Base-by-base conservation (phyloP, 2,329 filamentous ascomycete genomes). In the Exophiala phaeomuriformis region DNA sequence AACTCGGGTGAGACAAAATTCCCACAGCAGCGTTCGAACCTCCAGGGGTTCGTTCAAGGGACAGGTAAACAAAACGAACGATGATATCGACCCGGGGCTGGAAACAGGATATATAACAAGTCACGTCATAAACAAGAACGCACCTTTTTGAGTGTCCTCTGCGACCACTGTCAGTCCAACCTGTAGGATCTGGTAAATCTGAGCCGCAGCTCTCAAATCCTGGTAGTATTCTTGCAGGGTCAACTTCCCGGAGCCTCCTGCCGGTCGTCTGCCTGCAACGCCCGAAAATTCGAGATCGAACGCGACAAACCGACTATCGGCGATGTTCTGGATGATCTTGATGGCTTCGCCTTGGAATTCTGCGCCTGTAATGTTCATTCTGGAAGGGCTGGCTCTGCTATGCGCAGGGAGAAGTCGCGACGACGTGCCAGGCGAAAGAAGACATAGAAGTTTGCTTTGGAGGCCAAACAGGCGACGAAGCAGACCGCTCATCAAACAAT, bases 281-380 rank as follows among this genome's bases (percentile, higher is more conserved):
- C 83, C 83, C 9, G 82, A 85, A 43, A 86, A 77, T 66, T 86
- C 83, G 8, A 85, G 72, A 63, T 86, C 83, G 53, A 86, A 72
- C 2, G 82, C 73, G 8, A 86, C 77, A 61, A 85, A 85, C 55
- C 76, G 74, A 33, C 81, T 77, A 51, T 77, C 72, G 29, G 79
- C 75, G 52, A 86, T 76, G 52, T 79, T 72, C 55, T 76, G 71
- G 19, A 86, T 67, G 35, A 86, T 76, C 37, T 73, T 72, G 49
- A 64, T 48, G 8, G 56, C 36, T 37, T 63, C 60, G 28, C 42
- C 27, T 12, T 56, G 30, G 41, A 64, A 64, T 42, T 50, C 59
- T 10, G 36, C 51, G 35, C 44, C 55, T 12, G 55, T 51, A 36
- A 63, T 56, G 46, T 64, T 60, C 63, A 64, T 64, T 29, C 35